These are phyloP conservation scores for Spergularia azorica DNA, from an alignment of 179 eudicot genomes.

Conservation along the genomic window DNA sequence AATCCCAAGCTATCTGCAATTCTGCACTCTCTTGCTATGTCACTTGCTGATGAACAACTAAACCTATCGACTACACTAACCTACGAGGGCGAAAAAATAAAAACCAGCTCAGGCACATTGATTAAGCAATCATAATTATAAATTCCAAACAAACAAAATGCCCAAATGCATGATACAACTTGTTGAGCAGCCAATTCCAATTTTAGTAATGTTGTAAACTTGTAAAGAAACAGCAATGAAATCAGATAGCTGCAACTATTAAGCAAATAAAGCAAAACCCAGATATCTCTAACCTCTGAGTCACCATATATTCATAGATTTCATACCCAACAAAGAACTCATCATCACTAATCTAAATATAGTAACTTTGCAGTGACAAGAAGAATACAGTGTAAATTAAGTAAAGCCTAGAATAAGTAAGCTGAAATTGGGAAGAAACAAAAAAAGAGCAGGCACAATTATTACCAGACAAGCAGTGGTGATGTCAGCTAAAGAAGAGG, in stretches of 20 bases:
- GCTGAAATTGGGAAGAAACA: not conserved
- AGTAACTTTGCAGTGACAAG: too few relatives aligned
- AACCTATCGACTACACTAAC: not conserved
- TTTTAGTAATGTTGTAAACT: not conserved
- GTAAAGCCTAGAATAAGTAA: too few relatives aligned
- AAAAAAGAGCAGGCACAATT: too few relatives aligned
- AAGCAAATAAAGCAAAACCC: not conserved
- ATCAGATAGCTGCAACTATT: not conserved
- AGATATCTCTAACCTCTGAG: too few relatives aligned
- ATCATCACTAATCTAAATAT: not conserved
- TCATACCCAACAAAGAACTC: too few relatives aligned
- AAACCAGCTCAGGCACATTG: not conserved
- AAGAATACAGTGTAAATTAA: not conserved
- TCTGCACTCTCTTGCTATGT: not conserved
- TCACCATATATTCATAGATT: too few relatives aligned
- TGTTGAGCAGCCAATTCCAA: not conserved
- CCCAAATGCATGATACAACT: not conserved
- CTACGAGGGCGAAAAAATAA: conserved; percentile 16
- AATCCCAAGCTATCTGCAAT: conserved; percentile 3
- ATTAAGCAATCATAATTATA: not conserved
- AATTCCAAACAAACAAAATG: not conserved
- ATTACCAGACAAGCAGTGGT: too few relatives aligned
- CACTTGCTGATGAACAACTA: not conserved
- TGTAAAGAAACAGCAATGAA: too few relatives aligned
- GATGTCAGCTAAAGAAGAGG: not conserved